phyloP scores from a whole-genome alignment of 306 rosid species.

The Pyrus betulifolia region DNA sequence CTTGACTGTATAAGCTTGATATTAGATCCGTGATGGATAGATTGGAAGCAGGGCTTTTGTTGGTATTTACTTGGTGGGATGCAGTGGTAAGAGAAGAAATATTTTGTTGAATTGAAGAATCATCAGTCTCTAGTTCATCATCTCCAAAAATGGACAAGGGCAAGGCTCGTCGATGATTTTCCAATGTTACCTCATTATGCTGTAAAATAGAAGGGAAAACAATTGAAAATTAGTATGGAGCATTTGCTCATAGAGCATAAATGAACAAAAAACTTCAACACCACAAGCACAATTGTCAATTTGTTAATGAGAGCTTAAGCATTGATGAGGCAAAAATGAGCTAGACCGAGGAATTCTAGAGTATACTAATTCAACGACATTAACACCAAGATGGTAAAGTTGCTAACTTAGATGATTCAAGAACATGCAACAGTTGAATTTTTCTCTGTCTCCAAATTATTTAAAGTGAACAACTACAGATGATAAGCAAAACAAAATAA shows the following conservation, averaged over 20 bases:
- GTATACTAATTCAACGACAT: background rate
- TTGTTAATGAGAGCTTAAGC: background rate
- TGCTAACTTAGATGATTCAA: background rate
- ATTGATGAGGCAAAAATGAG: background rate
- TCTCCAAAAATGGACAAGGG: conserved; percentile 77
- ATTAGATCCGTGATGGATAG: conserved; percentile 59
- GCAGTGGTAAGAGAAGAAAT: conserved; percentile 24
- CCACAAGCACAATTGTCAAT: background rate
- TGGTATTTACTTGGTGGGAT: conserved; percentile 24
- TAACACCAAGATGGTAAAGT: background rate
- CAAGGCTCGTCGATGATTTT: conserved; percentile 52
- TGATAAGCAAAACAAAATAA: background rate
- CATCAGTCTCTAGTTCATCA: conserved; percentile 40
- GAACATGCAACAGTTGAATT: background rate
- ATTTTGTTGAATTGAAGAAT: conserved; percentile 33
- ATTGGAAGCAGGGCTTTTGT: conserved; percentile 33
- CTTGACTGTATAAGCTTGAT: conserved; percentile 72
- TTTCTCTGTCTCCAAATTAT: background rate
- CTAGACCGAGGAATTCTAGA: background rate
- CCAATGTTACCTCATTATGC: conserved; percentile 32
- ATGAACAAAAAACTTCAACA: conserved; percentile 2
- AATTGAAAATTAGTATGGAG: background rate
- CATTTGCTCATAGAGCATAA: background rate
- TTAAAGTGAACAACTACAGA: background rate
- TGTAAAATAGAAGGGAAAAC: conserved; percentile 18